Conservation (phyloP, 2,329 filamentous ascomycete species). For the Aspergillus fructus region DNA sequence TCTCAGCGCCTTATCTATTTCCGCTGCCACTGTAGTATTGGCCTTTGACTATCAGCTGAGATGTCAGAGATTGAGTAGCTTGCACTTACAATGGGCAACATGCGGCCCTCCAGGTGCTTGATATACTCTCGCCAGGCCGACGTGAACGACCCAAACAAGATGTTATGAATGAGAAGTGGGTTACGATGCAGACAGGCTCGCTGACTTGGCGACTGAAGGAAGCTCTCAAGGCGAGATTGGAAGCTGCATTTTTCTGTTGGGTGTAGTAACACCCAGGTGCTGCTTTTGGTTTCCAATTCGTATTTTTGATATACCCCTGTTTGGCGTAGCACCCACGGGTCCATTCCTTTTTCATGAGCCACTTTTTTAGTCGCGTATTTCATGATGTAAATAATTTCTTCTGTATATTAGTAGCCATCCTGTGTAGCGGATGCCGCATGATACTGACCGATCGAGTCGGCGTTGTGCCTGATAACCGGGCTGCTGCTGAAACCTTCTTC, state of each 20-base stretch:
- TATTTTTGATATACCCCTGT: conserved; percentile 33
- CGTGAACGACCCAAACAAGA: conserved; percentile 29
- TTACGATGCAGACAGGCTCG: conserved; percentile 11
- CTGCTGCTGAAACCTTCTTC: conserved; percentile 27
- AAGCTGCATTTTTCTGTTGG: conserved; percentile 18
- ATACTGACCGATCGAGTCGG: conserved; percentile 18
- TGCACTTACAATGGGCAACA: conserved; percentile 22
- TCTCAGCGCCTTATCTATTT: conserved; percentile 12
- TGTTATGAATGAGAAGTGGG: conserved; percentile 26
- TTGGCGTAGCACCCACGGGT: conserved; percentile 32
- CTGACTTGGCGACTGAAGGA: conserved; percentile 8
- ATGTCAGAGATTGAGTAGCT: neutral
- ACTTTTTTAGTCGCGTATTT: conserved; percentile 29
- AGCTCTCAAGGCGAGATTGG: conserved; percentile 16
- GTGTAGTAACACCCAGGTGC: conserved; percentile 28
- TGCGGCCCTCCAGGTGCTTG: conserved; percentile 21
- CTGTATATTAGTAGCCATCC: neutral
- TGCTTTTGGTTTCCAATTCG: conserved; percentile 20
- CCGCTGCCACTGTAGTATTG: conserved; percentile 7
- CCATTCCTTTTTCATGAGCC: conserved; percentile 13
- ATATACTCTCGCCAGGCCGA: conserved; percentile 32
- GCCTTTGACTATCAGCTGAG: conserved; percentile 7
- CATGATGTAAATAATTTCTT: conserved; percentile 29
- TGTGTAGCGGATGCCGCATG: neutral
- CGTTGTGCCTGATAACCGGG: conserved; percentile 13